Evolutionary conservation across 2,329 filamentous ascomycete genomes (phyloP).

Genomic region (Diplodia mutila): DNA sequence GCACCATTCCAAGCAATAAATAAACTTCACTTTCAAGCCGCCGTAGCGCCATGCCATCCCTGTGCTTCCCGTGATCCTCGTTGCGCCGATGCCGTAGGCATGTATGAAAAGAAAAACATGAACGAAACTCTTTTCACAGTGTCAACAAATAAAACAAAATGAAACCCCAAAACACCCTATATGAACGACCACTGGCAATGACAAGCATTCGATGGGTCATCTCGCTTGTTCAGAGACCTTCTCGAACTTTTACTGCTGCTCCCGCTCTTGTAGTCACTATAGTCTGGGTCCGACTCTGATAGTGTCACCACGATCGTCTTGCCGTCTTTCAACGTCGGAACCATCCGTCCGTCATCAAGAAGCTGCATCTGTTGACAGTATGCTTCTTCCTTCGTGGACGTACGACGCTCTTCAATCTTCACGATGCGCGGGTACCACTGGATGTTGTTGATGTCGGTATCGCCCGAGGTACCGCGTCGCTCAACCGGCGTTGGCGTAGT

Average conservation of each 20-base stretch:
- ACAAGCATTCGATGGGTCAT: conserved; percentile 18
- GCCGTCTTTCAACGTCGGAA: not conserved
- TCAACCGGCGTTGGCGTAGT: not conserved
- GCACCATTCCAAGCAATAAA: conserved; percentile 2
- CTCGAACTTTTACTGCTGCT: conserved; percentile 1
- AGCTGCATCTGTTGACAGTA: conserved; percentile 70
- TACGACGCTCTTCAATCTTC: conserved; percentile 68
- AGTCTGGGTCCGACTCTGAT: conserved; percentile 19
- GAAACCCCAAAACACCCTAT: not conserved
- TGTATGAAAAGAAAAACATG: not conserved
- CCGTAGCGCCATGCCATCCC: conserved; percentile 17
- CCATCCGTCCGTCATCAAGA: conserved; percentile 54
- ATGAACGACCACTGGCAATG: conserved; percentile 26
- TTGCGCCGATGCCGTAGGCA: conserved; percentile 3
- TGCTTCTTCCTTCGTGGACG: conserved; percentile 50
- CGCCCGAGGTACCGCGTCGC: conserved; percentile 1
- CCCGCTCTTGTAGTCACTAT: not conserved
- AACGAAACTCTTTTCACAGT: conserved; percentile 1
- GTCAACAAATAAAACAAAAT: not conserved
- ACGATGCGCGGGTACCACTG: conserved; percentile 60
- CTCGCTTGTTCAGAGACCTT: conserved; percentile 2
- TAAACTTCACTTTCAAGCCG: conserved; percentile 12
- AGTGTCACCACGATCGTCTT: conserved; percentile 10
- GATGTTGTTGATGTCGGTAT: not conserved
- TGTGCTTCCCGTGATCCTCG: conserved; percentile 15